Evolutionary conservation across 2,329 filamentous ascomycete species (phyloP).

Genomic region (Rhynchosporium agropyri): DNA sequence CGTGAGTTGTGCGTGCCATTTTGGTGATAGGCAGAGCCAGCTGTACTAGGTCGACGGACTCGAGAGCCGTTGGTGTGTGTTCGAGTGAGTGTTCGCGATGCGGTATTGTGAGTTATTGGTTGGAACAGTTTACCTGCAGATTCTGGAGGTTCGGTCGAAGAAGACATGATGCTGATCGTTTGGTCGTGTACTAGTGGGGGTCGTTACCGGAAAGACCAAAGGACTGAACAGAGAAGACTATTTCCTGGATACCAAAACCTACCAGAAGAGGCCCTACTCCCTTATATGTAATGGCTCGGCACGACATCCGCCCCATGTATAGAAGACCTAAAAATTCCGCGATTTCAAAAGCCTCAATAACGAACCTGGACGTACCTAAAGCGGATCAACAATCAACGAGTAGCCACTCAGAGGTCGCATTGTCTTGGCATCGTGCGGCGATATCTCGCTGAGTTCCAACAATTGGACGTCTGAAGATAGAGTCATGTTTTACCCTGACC

Average conservation of each 20-base stretch:
- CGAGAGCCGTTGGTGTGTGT: conserved; percentile 24
- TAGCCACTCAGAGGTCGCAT: conserved; percentile 27
- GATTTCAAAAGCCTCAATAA: conserved; percentile 26
- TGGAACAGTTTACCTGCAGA: conserved; percentile 14
- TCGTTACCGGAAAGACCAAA: background rate
- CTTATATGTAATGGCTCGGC: conserved; percentile 22
- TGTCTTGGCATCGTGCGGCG: conserved; percentile 31
- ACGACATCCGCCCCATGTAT: conserved; percentile 18
- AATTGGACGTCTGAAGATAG: background rate
- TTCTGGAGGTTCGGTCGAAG: conserved; percentile 12
- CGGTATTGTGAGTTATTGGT: conserved; percentile 15
- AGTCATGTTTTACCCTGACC: conserved; percentile 1
- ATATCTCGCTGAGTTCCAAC: conserved; percentile 29
- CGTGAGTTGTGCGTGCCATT: conserved; percentile 31
- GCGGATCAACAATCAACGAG: conserved; percentile 16
- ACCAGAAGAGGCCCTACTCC: conserved; percentile 14
- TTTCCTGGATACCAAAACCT: background rate
- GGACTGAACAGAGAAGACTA: background rate
- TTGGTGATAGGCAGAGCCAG: conserved; percentile 24
- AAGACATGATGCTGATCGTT: conserved; percentile 2
- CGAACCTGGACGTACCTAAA: conserved; percentile 11
- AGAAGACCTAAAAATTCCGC: background rate
- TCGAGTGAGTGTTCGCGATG: conserved; percentile 22
- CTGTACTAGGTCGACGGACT: conserved; percentile 24
- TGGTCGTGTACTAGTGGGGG: background rate